Conservation (phyloP, 148 eudicot genomes). For the Camellia japonica region DNA sequence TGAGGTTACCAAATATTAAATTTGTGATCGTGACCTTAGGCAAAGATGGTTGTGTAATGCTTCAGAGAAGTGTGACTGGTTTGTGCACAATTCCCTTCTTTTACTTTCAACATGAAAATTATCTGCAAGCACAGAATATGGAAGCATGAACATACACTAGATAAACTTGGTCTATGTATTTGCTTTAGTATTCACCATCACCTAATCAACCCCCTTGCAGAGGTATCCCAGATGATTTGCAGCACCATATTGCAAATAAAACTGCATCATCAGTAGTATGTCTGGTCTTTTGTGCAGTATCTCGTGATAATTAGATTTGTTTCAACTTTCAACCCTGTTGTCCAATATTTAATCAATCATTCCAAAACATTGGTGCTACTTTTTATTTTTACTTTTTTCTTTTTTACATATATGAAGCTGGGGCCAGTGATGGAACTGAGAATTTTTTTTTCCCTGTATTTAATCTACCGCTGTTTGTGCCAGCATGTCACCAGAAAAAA, state of each 20-base stretch:
- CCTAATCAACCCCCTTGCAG: no score
- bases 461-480: conserved; percentile 60
- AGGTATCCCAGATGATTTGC: background rate
- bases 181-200: background rate
- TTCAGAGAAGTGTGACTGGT: conserved; percentile 67
- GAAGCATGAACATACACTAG: background rate
- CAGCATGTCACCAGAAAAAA: conserved; percentile 69
- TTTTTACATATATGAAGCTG: background rate
- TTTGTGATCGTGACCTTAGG: conserved; percentile 89
- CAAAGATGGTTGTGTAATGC: conserved; percentile 89
- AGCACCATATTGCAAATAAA: background rate
- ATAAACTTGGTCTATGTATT: background rate
- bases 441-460: background rate
- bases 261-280: background rate
- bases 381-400: background rate
- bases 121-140: background rate
- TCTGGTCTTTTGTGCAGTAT: background rate
- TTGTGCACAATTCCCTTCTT: conserved; percentile 15
- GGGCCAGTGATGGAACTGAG: background rate
- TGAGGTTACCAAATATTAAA: conserved; percentile 63
- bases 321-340: background rate
- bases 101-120: conserved; percentile 9
- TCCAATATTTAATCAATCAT: background rate
- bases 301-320: background rate
- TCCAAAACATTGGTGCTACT: background rate